These are phyloP conservation scores for Senna siamea DNA, from an alignment of 306 rosid genomes.

Conservation along the genomic window DNA sequence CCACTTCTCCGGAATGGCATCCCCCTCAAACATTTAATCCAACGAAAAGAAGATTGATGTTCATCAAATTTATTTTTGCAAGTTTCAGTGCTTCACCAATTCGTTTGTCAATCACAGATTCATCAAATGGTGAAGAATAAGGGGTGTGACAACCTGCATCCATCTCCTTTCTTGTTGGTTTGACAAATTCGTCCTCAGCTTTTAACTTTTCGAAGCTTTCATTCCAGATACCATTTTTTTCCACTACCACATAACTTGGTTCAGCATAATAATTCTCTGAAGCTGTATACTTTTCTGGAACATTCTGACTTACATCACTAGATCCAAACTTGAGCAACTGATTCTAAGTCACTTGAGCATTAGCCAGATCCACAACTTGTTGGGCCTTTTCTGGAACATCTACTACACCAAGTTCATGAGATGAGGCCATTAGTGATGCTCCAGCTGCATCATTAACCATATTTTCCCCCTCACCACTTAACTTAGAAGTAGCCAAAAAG, in stretches of 20 bases:
- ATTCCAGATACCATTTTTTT: slow-evolving; percentile 20
- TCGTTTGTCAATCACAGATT: slow-evolving; percentile 41
- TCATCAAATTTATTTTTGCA: slow-evolving; percentile 15
- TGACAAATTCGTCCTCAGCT: slow-evolving; percentile 27
- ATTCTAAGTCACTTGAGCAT: slow-evolving; percentile 40
- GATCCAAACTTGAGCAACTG: slow-evolving; percentile 31
- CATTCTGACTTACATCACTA: slow-evolving; percentile 35
- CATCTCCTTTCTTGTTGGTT: slow-evolving; percentile 44
- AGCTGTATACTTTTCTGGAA: slow-evolving; percentile 40
- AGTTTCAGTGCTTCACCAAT: slow-evolving; percentile 40
- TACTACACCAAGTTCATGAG: slow-evolving; percentile 30
- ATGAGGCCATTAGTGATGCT: slow-evolving; percentile 31
- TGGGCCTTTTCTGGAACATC: slow-evolving; percentile 36
- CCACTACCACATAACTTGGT: slow-evolving; percentile 26
- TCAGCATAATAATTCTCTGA: slow-evolving; percentile 40
- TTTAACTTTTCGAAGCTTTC: not conserved
- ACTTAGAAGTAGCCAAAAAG: slow-evolving; percentile 34
- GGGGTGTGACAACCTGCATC: slow-evolving; percentile 42
- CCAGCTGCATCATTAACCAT: slow-evolving; percentile 24
- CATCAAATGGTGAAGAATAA: slow-evolving; percentile 39
- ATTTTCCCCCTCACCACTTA: slow-evolving; percentile 39
- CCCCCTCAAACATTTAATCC: slow-evolving; percentile 53
- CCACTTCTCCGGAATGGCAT: slow-evolving; percentile 49
- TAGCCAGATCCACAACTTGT: slow-evolving; percentile 38
- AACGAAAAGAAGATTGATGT: slow-evolving; percentile 46